These are phyloP conservation scores for Dioscorea alata DNA, from an alignment of 106 monocot species.

Conservation along the genomic window DNA sequence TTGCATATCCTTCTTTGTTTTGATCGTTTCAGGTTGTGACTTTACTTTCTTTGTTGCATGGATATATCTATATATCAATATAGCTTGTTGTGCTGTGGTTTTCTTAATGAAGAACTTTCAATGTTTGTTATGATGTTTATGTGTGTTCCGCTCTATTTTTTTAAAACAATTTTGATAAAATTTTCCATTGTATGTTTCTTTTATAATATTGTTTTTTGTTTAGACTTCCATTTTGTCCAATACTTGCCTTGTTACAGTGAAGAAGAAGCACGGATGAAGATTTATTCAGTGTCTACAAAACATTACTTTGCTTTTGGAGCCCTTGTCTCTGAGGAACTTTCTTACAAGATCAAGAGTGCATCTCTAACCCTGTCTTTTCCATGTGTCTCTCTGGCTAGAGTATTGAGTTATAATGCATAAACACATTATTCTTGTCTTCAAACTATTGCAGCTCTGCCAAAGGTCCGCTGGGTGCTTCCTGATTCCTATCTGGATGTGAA, in stretches of 20 bases:
- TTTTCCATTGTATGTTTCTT: too few relatives aligned
- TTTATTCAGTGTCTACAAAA: constrained; percentile 94
- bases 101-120: too few relatives aligned
- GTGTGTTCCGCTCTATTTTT: too few relatives aligned
- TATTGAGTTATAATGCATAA: background rate
- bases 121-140: too few relatives aligned
- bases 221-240: too few relatives aligned
- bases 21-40: too few relatives aligned
- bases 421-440: background rate
- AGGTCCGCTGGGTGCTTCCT: constrained; percentile 97
- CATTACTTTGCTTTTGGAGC: constrained; percentile 97
- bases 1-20: too few relatives aligned
- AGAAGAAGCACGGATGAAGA: constrained; percentile 83
- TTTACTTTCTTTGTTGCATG: too few relatives aligned
- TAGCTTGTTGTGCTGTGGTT: too few relatives aligned
- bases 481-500: constrained; percentile 98
- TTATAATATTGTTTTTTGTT: too few relatives aligned
- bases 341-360: constrained; percentile 84
- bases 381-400: background rate
- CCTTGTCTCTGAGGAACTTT: constrained; percentile 82
- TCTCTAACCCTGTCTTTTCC: background rate
- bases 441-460: constrained; percentile 48
- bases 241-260: constrained; percentile 38
- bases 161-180: too few relatives aligned
- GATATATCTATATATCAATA: too few relatives aligned